Conservation (phyloP, 179 eudicot species). For the Amaranthus tricolor region DNA sequence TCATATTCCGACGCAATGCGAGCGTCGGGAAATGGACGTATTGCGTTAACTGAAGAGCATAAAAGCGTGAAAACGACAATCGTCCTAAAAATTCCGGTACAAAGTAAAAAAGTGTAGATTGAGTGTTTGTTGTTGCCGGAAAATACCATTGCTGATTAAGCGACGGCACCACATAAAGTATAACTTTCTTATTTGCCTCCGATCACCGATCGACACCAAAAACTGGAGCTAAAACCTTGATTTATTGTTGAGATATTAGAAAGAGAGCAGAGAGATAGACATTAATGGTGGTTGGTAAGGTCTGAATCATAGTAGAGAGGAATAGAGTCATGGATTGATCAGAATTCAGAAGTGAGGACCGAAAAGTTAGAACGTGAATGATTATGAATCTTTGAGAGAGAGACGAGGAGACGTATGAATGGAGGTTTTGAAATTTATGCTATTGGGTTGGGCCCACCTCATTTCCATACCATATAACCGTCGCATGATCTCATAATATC, state of each 20-base stretch:
- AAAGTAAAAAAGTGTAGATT: slow-evolving; percentile 1
- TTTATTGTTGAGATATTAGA: not conserved
- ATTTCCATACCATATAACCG: too few species aligned
- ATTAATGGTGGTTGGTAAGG: not conserved
- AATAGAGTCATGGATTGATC: not conserved
- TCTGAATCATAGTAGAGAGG: slow-evolving; percentile 8
- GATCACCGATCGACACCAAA: not conserved
- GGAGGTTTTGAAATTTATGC: slow-evolving; percentile 20
- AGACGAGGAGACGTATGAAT: not conserved
- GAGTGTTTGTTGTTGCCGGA: slow-evolving; percentile 36
- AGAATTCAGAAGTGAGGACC: not conserved
- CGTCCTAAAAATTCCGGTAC: slow-evolving; percentile 25
- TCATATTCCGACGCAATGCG: slow-evolving; percentile 1
- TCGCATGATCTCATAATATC: too few species aligned
- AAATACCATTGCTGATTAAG: slow-evolving; percentile 35
- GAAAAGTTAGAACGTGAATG: not conserved
- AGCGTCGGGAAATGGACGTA: slow-evolving; percentile 34
- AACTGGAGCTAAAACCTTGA: too few species aligned
- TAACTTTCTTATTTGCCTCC: not conserved
- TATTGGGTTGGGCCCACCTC: slow-evolving; percentile 22
- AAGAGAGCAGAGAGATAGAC: not conserved
- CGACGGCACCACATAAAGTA: slow-evolving; percentile 42
- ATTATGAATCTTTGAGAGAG: slow-evolving; percentile 9
- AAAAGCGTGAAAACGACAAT: slow-evolving; percentile 33
- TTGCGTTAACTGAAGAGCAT: slow-evolving; percentile 30